These are phyloP conservation scores for Kwoniella bestiolae DNA, from an alignment of 768 basidiomycete species.

Conservation along the genomic window DNA sequence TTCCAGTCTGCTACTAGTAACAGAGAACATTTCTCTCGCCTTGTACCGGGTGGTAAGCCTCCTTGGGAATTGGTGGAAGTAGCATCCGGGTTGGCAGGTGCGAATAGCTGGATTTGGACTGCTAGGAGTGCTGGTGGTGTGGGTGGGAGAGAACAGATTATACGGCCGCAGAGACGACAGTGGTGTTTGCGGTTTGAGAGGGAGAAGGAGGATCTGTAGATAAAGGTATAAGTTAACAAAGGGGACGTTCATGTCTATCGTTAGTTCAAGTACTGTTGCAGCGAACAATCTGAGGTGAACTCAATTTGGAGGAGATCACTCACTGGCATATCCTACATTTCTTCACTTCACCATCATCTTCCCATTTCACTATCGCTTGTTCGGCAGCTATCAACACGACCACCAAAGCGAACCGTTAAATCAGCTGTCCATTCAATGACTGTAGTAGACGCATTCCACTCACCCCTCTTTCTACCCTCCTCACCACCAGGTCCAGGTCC, in stretches of 20 bases:
- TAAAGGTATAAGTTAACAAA: conserved; percentile 4
- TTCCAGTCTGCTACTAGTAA: conserved; percentile 72
- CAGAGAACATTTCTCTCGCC: conserved; percentile 51
- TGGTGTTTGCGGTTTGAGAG: conserved; percentile 94
- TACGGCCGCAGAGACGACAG: conserved; percentile 88
- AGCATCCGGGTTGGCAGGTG: conserved; percentile 29
- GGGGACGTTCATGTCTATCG: too few species aligned
- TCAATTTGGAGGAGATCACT: too few species aligned
- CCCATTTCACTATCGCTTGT: conserved; percentile 93
- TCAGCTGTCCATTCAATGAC: not conserved
- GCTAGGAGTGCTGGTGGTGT: conserved; percentile 61
- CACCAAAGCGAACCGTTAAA: too few species aligned
- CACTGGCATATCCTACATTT: conserved; percentile 86
- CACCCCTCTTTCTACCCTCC: conserved; percentile 74
- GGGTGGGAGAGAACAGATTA: conserved; percentile 85
- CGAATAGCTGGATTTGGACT: conserved; percentile 60
- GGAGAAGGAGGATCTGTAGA: conserved; percentile 72
- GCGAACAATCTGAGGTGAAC: too few species aligned
- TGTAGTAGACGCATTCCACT: conserved; percentile 23
- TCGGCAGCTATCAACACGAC: conserved; percentile 81
- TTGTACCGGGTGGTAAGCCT: conserved; percentile 48
- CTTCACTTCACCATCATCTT: conserved; percentile 74
- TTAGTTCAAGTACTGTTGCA: too few species aligned
- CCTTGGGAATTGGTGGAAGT: conserved; percentile 19
- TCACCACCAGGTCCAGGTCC: conserved; percentile 61